phyloP scores from a whole-genome alignment of 2,329 filamentous ascomycete genomes.

The Lachnellula arida region DNA sequence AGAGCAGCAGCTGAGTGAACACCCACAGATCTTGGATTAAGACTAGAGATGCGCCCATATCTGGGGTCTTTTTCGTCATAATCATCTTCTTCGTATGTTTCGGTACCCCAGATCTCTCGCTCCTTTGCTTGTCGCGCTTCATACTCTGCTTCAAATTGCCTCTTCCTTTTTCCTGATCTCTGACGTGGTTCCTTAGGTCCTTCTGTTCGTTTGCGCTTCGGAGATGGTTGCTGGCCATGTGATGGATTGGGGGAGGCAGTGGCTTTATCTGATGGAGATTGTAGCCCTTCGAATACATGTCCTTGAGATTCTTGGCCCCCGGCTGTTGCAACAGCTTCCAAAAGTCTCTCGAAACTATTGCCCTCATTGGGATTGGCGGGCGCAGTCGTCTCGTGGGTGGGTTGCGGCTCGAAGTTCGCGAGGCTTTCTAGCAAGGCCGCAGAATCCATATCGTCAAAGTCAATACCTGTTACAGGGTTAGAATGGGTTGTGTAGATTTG shows the following conservation, averaged over 20 bases:
- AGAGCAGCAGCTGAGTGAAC: conserved; percentile 28
- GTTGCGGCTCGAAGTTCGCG: conserved; percentile 18
- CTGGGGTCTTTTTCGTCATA: conserved; percentile 4
- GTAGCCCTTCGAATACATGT: neutral
- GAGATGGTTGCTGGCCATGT: neutral
- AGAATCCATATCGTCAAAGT: conserved; percentile 19
- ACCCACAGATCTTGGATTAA: conserved; percentile 25
- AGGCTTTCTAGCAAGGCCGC: conserved; percentile 26
- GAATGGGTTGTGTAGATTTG: conserved; percentile 2
- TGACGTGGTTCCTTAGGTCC: neutral
- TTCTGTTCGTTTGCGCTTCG: conserved; percentile 4
- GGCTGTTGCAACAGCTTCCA: conserved; percentile 26
- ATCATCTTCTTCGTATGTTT: conserved; percentile 18
- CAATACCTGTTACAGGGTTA: conserved; percentile 17
- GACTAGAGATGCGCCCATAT: conserved; percentile 6
- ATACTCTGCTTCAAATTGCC: conserved; percentile 10
- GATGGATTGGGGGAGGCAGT: neutral
- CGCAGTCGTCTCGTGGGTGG: conserved; percentile 2
- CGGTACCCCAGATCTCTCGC: conserved; percentile 28
- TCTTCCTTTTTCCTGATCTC: conserved; percentile 11
- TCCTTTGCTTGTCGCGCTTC: conserved; percentile 19
- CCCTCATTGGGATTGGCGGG: conserved; percentile 18
- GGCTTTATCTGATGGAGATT: neutral
- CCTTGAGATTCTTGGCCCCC: conserved; percentile 11
- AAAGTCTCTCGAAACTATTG: conserved; percentile 21